Conservation (phyloP, 2,329 filamentous ascomycete species). For the Arthroderma uncinatum region DNA sequence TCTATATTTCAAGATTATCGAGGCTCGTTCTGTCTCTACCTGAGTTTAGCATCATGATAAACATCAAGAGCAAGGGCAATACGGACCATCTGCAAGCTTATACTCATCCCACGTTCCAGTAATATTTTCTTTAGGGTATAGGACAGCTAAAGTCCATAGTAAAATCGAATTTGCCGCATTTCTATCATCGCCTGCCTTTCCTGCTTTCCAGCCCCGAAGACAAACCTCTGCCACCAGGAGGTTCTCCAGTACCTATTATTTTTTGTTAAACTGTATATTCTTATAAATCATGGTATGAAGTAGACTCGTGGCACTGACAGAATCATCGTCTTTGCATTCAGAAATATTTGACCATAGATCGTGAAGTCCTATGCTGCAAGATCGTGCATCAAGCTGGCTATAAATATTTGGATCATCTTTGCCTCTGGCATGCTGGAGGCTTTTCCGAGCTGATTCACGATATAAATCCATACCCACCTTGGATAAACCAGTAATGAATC, state of each 20-base stretch:
- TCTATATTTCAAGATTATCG: slow-evolving; percentile 16
- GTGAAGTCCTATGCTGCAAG: slow-evolving; percentile 2
- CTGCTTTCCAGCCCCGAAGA: slow-evolving; percentile 15
- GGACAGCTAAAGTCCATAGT: slow-evolving; percentile 23
- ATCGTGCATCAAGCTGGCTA: background rate
- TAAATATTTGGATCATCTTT: background rate
- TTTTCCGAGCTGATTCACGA: slow-evolving; percentile 8
- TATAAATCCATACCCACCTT: slow-evolving; percentile 9
- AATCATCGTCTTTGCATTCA: slow-evolving; percentile 14
- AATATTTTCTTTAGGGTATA: slow-evolving; percentile 27
- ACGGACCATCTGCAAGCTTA: slow-evolving; percentile 15
- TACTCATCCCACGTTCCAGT: slow-evolving; percentile 20
- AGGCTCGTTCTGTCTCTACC: background rate
- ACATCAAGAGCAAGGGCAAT: background rate
- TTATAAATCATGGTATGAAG: slow-evolving; percentile 15
- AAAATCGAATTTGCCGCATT: slow-evolving; percentile 22
- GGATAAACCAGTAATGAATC: background rate
- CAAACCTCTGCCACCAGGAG: slow-evolving; percentile 22
- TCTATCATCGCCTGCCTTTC: slow-evolving; percentile 18
- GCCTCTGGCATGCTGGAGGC: slow-evolving; percentile 1
- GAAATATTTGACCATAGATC: slow-evolving; percentile 26
- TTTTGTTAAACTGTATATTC: background rate
- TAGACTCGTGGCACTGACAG: no score
- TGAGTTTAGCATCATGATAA: background rate
- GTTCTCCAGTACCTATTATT: slow-evolving; percentile 23